Conservation (phyloP, 2,329 filamentous ascomycete species). For the Cladosporium sp. region DNA sequence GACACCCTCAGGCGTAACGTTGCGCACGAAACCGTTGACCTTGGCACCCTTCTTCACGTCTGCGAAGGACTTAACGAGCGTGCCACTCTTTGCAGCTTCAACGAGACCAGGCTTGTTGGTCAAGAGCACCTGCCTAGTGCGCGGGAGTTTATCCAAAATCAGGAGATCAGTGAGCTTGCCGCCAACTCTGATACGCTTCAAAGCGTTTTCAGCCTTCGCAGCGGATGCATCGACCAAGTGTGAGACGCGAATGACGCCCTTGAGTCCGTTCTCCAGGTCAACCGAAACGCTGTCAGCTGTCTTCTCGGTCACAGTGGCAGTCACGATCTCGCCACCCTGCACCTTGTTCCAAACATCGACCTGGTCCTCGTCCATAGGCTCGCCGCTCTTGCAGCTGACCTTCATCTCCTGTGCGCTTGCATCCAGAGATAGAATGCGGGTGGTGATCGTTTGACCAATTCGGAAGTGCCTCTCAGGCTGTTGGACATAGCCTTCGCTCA, state of each 20-base stretch:
- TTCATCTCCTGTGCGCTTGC: slow-evolving; percentile 69
- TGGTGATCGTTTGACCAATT: slow-evolving; percentile 84
- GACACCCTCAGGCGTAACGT: slow-evolving; percentile 75
- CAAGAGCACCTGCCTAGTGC: slow-evolving; percentile 72
- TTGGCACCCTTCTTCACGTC: slow-evolving; percentile 69
- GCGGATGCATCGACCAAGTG: slow-evolving; percentile 84
- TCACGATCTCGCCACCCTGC: slow-evolving; percentile 71
- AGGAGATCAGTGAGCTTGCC: slow-evolving; percentile 80
- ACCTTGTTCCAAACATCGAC: slow-evolving; percentile 70
- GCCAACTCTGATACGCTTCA: slow-evolving; percentile 81
- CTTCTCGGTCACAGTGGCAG: slow-evolving; percentile 63
- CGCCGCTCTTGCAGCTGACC: slow-evolving; percentile 90
- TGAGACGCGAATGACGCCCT: slow-evolving; percentile 71
- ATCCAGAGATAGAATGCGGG: slow-evolving; percentile 82
- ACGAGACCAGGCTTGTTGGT: slow-evolving; percentile 83
- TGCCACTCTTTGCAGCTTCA: slow-evolving; percentile 70
- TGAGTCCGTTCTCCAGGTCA: slow-evolving; percentile 73
- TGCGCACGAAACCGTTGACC: slow-evolving; percentile 78
- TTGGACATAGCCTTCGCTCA: slow-evolving; percentile 95
- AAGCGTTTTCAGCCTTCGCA: slow-evolving; percentile 72
- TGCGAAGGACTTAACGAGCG: slow-evolving; percentile 69
- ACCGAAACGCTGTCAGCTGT: slow-evolving; percentile 55
- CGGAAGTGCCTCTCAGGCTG: slow-evolving; percentile 89
- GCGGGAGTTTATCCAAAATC: slow-evolving; percentile 80
- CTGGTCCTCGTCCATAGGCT: slow-evolving; percentile 75